Conservation (phyloP, 2,329 filamentous ascomycete genomes). For the Phyllosticta capitalensis region DNA sequence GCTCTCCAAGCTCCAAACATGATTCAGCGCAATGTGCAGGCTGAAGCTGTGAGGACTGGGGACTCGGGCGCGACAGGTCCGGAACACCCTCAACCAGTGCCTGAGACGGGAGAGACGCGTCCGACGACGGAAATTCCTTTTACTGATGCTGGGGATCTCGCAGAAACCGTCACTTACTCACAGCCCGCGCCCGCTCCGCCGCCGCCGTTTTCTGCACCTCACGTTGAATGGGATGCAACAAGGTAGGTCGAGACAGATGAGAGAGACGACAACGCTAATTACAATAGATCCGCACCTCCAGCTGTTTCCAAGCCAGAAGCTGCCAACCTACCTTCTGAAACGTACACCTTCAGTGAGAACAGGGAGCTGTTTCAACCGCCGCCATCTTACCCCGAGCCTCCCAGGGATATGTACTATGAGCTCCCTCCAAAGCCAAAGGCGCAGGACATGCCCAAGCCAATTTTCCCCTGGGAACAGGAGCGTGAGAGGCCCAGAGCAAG, state of each 20-base stretch:
- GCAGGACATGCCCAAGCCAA: slow-evolving; percentile 51
- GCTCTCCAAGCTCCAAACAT: slow-evolving; percentile 5
- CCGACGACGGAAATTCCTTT: slow-evolving; percentile 33
- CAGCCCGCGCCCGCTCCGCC: slow-evolving; percentile 19
- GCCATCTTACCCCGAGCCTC: slow-evolving; percentile 67
- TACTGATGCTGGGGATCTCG: slow-evolving; percentile 33
- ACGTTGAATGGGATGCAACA: slow-evolving; percentile 53
- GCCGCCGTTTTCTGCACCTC: slow-evolving; percentile 47
- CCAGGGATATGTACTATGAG: slow-evolving; percentile 81
- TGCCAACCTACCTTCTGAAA: slow-evolving; percentile 65
- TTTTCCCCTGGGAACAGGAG: slow-evolving; percentile 86
- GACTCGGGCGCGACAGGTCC: slow-evolving; percentile 9
- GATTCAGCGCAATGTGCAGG: slow-evolving; percentile 21
- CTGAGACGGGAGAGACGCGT: slow-evolving; percentile 22
- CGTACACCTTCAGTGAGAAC: slow-evolving; percentile 78
- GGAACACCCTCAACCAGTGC: background rate
- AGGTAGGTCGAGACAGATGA: slow-evolving; percentile 32
- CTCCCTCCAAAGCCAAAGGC: slow-evolving; percentile 54
- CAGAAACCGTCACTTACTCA: slow-evolving; percentile 36
- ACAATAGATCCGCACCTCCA: slow-evolving; percentile 38
- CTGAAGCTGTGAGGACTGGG: slow-evolving; percentile 19
- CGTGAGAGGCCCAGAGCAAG: slow-evolving; percentile 53
- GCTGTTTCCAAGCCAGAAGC: slow-evolving; percentile 71
- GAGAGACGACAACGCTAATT: slow-evolving; percentile 12
- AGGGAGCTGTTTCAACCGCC: slow-evolving; percentile 68